A percentile compares a stretch with the other conserved stretches of the same genome.
Evolutionary conservation across 805 yeast species (phyloP).

Genomic region (Yamadazyma paraphyllophila): DNA sequence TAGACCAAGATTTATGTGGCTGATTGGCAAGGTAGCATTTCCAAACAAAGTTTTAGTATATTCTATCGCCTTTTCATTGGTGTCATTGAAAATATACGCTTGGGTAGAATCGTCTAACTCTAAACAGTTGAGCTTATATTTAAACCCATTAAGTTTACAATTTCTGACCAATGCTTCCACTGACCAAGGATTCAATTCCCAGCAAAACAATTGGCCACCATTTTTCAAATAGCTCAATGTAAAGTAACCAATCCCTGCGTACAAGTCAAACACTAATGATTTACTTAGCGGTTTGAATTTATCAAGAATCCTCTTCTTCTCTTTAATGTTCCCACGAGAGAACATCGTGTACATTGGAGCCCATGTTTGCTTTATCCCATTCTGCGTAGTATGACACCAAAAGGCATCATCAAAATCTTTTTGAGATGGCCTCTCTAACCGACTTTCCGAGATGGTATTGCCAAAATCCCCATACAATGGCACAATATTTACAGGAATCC

Average conservation of each 20-base stretch:
- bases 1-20: constrained; percentile 75
- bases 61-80: constrained; percentile 50
- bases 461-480: constrained; percentile 72
- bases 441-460: constrained; percentile 44
- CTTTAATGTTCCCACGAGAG: constrained; percentile 82
- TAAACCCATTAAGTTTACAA: constrained; percentile 43
- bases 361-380: constrained; percentile 78
- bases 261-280: constrained; percentile 61
- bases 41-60: neutral
- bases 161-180: constrained; percentile 67
- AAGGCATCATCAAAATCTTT: constrained; percentile 52
- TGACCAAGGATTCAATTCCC: constrained; percentile 88
- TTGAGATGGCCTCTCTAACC: constrained; percentile 33
- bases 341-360: constrained; percentile 86
- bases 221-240: constrained; percentile 61
- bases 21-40: constrained; percentile 19
- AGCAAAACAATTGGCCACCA: constrained; percentile 61
- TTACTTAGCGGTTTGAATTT: constrained; percentile 34
- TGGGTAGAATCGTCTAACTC: constrained; percentile 22
- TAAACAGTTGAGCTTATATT: constrained; percentile 29
- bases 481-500: constrained; percentile 61
- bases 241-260: constrained; percentile 86
- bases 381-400: constrained; percentile 72
- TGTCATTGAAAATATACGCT: constrained; percentile 59
- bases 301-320: constrained; percentile 63